These are phyloP conservation scores for Micromonas commoda DNA, from an alignment of 139 green algal species.

Conservation along the genomic window DNA sequence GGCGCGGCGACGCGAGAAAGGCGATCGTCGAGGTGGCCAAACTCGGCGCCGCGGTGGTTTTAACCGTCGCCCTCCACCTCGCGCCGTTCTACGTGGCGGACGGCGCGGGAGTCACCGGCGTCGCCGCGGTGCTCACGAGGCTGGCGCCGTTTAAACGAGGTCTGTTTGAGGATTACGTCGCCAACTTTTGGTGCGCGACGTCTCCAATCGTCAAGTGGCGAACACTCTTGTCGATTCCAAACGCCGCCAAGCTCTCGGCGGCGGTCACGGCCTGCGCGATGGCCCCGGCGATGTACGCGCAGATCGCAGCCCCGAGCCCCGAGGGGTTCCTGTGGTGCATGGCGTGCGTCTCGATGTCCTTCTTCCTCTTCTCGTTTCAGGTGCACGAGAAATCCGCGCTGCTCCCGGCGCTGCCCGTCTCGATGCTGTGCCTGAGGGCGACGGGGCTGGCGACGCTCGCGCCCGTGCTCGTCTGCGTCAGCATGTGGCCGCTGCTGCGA, in stretches of 20 bases:
- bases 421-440: constrained; percentile 51
- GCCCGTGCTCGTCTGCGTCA: constrained; percentile 56
- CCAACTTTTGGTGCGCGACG: constrained; percentile 93
- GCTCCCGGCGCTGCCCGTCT: constrained; percentile 77
- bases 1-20: no score
- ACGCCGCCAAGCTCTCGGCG: no score
- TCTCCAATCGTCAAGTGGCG: constrained; percentile 83
- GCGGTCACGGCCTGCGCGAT: background rate
- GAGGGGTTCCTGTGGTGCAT: constrained; percentile 64
- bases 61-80: background rate
- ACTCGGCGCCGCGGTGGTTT: constrained; percentile 49
- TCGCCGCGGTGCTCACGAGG: constrained; percentile 53
- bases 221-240: constrained; percentile 35
- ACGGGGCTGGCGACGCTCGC: constrained; percentile 50
- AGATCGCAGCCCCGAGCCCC: background rate
- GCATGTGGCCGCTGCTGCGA: constrained; percentile 84
- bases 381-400: constrained; percentile 98
- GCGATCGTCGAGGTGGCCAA: constrained; percentile 40
- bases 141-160: constrained; percentile 79
- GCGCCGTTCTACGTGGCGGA: background rate
- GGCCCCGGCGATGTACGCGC: background rate
- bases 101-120: constrained; percentile 26
- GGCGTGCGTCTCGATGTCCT: constrained; percentile 70
- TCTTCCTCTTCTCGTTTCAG: constrained; percentile 97
- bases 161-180: constrained; percentile 96